Conservation (phyloP, 1,139 yeast species). For the Fermentozyma sake region DNA sequence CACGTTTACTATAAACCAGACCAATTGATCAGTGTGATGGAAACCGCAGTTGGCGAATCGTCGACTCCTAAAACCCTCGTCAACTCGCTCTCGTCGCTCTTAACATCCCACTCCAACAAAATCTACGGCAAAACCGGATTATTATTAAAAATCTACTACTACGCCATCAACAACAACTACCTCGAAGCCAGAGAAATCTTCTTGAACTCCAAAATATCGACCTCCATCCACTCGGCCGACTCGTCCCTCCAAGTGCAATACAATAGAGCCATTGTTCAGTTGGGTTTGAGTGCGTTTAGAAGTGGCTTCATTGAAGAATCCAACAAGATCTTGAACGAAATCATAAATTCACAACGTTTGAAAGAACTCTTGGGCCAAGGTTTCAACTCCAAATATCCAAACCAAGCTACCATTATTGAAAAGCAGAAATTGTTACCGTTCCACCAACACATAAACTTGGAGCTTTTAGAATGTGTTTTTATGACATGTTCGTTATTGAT, state of each 20-base stretch:
- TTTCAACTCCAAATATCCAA: conserved; percentile 62
- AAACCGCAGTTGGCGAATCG: conserved; percentile 41
- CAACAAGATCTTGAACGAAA: conserved; percentile 83
- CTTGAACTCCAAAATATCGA: conserved; percentile 62
- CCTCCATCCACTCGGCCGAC: conserved; percentile 79
- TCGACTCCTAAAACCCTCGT: conserved; percentile 46
- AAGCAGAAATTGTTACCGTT: conserved; percentile 88
- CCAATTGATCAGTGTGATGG: conserved; percentile 65
- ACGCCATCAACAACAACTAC: conserved; percentile 84
- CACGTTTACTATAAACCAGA: conserved; percentile 91
- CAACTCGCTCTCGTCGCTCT: conserved; percentile 58
- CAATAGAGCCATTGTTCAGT: conserved; percentile 92
- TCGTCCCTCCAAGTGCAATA: conserved; percentile 84
- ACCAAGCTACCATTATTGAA: conserved; percentile 54
- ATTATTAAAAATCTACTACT: conserved; percentile 82
- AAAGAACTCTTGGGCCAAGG: conserved; percentile 96
- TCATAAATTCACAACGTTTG: conserved; percentile 80
- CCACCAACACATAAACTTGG: conserved; percentile 97
- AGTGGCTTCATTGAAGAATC: conserved; percentile 81
- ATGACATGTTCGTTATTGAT: conserved; percentile 85
- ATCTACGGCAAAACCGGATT: conserved; percentile 79
- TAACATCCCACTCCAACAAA: conserved; percentile 63
- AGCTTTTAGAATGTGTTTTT: conserved; percentile 90
- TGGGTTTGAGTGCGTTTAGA: conserved; percentile 95
- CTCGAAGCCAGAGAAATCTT: conserved; percentile 83